Evolutionary conservation across 352 stramenopile species (phyloP), one percentile per base, ranked within the genome.

Genomic region (Globisporangium viniferum): DNA sequence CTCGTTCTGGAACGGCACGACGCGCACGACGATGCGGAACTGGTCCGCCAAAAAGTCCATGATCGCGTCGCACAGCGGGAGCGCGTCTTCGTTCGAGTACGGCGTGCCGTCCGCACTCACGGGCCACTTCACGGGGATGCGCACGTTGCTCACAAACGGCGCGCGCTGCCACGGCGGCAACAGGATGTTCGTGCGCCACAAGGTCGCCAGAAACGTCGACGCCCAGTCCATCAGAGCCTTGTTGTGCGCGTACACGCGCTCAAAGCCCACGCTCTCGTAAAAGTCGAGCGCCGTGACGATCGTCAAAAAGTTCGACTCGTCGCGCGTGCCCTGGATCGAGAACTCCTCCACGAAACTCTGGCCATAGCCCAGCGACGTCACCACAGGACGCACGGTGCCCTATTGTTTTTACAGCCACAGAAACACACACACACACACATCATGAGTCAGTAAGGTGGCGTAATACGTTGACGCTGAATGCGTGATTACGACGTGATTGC

Each of bases 311-410:
- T 92, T 93, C 35, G 84, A 82, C 76, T 95, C 85, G 63, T 95
- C 88, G 29, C 86, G 81, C 41, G 85, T 93, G 68, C 88, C 88
- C 59, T 95, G 88, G 48, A 93, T 89, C 24, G 83, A 81, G 61
- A 95, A 95, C 69, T 95, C 88, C 71, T 95, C 88, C 35, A 93
- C 74, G 55, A 90, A 95, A 29, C 84, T 80, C 56, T 95, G 85
- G 20, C 86, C 84, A 60, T 93, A 93, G 41, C 83, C 83, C 33
- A 95, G 73, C 18, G 85, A 93, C 22, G 88, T 95, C 55, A 95
- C 88, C 4, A 93, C 88, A 3, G 88, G 88, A 41, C 86, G 84
- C 48, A 93, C 84, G 18, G 80, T 91, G 46, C 66, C 60, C 59
- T 64, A 15, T 60, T 29, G 2, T 51, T 79, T 84, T 73, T 86